phyloP scores from a whole-genome alignment of 2,329 filamentous ascomycete genomes.

The Fusarium redolens region DNA sequence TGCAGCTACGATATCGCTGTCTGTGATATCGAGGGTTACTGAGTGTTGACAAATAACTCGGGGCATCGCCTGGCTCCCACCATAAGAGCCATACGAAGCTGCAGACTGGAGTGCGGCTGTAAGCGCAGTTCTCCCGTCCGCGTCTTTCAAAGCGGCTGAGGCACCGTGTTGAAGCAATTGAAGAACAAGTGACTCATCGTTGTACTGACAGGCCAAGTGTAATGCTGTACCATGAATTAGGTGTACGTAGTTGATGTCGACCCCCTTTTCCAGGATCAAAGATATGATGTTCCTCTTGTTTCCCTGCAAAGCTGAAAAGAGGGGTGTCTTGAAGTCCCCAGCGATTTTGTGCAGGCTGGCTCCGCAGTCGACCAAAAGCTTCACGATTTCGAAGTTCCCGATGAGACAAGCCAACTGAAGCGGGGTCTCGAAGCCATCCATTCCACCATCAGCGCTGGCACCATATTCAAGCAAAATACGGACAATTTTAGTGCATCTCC shows the following conservation, averaged over 20 bases:
- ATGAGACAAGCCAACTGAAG: constrained; percentile 17
- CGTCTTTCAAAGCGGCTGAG: neutral
- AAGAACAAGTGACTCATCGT: neutral
- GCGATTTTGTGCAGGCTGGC: neutral
- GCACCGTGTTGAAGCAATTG: neutral
- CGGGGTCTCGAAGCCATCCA: neutral
- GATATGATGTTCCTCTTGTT: neutral
- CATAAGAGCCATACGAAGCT: neutral
- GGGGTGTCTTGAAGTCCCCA: neutral
- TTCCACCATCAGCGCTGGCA: neutral
- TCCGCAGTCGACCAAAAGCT: neutral
- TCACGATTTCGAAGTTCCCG: neutral
- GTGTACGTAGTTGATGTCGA: neutral
- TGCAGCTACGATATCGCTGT: neutral
- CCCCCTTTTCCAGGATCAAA: neutral
- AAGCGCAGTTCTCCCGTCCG: neutral
- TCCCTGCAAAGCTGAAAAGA: neutral
- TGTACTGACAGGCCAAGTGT: neutral
- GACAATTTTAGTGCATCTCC: neutral
- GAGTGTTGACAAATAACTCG: neutral
- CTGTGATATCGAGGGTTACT: neutral
- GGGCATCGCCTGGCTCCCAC: too few relatives aligned
- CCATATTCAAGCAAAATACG: neutral
- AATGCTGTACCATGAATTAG: neutral
- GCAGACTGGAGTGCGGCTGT: neutral